These are phyloP conservation scores for Cytospora piceicola DNA, from an alignment of 2,329 filamentous ascomycete genomes.

Conservation along the genomic window DNA sequence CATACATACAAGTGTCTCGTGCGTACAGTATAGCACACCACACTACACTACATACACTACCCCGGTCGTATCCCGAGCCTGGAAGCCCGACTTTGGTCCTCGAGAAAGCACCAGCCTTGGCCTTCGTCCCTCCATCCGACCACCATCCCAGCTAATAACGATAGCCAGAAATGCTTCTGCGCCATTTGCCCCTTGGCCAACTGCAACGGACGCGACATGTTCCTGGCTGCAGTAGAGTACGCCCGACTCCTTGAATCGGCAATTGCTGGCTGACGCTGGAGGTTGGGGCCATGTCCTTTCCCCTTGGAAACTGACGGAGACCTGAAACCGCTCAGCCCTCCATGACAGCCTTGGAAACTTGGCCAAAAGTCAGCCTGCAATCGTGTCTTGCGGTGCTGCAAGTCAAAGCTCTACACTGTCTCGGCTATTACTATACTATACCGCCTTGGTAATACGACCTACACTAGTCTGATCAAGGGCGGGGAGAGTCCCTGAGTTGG, in stretches of 20 bases:
- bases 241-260: conserved; percentile 9
- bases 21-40: neutral
- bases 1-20: neutral
- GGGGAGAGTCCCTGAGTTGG: neutral
- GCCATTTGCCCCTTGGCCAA: neutral
- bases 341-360: conserved; percentile 15
- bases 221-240: conserved; percentile 4
- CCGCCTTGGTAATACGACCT: neutral
- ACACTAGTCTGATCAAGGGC: neutral
- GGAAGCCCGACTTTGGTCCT: neutral
- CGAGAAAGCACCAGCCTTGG: neutral
- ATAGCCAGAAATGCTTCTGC: neutral
- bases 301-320: neutral
- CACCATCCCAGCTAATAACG: neutral
- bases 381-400: conserved; percentile 11
- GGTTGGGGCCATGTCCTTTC: conserved; percentile 6
- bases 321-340: conserved; percentile 19
- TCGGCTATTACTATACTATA: neutral
- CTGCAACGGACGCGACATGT: neutral
- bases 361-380: neutral
- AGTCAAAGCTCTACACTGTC: conserved; percentile 18
- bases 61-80: neutral
- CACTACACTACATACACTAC: neutral
- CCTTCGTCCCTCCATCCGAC: neutral
- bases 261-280: conserved; percentile 9